phyloP scores from a whole-genome alignment of 2,329 filamentous ascomycete genomes.

The Septoria linicola region DNA sequence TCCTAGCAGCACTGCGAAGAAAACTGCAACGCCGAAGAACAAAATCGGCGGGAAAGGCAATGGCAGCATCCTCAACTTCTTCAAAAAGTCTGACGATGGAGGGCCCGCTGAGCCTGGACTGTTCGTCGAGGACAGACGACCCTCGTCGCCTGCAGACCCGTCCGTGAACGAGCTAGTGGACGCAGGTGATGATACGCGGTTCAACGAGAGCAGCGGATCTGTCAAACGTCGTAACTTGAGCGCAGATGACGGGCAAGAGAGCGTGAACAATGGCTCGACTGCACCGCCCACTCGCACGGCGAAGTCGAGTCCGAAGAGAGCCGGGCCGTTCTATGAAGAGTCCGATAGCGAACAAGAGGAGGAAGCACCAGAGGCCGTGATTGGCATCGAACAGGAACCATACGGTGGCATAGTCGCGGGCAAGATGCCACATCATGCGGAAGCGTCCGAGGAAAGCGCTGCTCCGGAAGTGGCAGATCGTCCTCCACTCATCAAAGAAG shows the following conservation, averaged over 20 bases:
- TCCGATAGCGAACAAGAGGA: slow-evolving; percentile 59
- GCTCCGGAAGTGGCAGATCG: background rate
- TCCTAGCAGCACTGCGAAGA: slow-evolving; percentile 34
- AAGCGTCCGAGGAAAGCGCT: background rate
- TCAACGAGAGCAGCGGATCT: slow-evolving; percentile 46
- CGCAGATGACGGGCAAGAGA: background rate
- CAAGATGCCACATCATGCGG: slow-evolving; percentile 16
- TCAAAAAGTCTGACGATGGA: slow-evolving; percentile 51
- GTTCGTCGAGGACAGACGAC: slow-evolving; percentile 38
- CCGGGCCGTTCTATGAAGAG: slow-evolving; percentile 69
- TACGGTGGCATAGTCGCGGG: slow-evolving; percentile 16
- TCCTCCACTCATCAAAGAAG: slow-evolving; percentile 45
- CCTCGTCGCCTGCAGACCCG: background rate
- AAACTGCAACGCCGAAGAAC: slow-evolving; percentile 37
- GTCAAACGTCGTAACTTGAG: slow-evolving; percentile 44
- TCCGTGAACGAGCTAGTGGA: slow-evolving; percentile 4
- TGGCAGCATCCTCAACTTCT: slow-evolving; percentile 55
- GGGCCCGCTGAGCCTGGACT: slow-evolving; percentile 31
- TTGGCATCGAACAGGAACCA: slow-evolving; percentile 18
- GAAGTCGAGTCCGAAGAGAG: background rate
- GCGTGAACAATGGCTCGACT: slow-evolving; percentile 28
- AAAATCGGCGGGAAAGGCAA: slow-evolving; percentile 48
- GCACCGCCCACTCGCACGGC: background rate
- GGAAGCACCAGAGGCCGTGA: slow-evolving; percentile 30
- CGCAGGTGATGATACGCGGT: slow-evolving; percentile 36